Conservation (phyloP, 2,329 filamentous ascomycete species). For the Metarhizium brunneum region DNA sequence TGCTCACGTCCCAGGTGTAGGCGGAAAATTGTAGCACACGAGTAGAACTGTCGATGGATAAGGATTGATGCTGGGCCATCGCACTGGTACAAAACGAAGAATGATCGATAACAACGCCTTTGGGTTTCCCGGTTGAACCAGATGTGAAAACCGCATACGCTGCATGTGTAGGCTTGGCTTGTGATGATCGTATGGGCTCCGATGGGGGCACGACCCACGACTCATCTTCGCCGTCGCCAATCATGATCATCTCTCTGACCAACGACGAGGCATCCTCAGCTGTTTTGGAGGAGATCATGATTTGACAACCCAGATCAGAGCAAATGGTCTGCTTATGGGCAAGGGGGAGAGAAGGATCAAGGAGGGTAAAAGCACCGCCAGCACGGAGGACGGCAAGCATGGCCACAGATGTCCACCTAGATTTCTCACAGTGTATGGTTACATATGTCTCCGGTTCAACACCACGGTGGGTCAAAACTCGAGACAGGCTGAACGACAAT, state of each 20-base stretch:
- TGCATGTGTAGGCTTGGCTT: neutral
- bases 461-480: too few species aligned
- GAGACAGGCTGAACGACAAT: too few species aligned
- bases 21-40: neutral
- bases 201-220: neutral
- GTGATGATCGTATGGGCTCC: neutral
- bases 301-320: too few species aligned
- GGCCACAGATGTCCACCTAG: neutral
- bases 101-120: neutral
- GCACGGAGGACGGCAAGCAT: neutral
- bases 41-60: neutral
- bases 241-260: neutral
- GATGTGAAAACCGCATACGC: neutral
- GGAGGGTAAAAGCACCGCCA: neutral
- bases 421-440: neutral
- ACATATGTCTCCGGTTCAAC: too few species aligned
- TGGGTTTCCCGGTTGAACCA: constrained; percentile 3
- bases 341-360: neutral
- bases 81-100: neutral
- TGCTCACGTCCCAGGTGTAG: neutral
- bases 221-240: neutral
- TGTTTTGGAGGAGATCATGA: neutral
- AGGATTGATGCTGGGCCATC: too few species aligned
- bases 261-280: neutral
- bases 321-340: too few species aligned